These are phyloP conservation scores for Mortierella sp. DNA, from an alignment of 371 early-diverging fungal genomes.

Conservation along the genomic window DNA sequence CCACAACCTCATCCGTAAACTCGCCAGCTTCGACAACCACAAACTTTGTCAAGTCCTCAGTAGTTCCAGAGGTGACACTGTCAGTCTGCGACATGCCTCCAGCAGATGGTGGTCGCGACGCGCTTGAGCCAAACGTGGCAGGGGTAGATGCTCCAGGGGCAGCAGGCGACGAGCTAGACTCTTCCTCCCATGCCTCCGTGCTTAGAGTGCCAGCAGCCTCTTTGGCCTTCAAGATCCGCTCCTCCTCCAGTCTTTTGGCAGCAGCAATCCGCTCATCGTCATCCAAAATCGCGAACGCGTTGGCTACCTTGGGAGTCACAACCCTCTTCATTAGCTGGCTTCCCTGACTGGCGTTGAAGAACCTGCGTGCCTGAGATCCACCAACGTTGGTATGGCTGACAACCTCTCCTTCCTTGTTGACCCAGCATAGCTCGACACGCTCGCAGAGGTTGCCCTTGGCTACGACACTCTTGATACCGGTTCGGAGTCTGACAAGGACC, in stretches of 20 bases:
- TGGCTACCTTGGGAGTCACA: slow-evolving; percentile 31
- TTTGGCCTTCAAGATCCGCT: slow-evolving; percentile 45
- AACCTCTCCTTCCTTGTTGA: slow-evolving; percentile 67
- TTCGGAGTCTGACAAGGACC: slow-evolving; percentile 64
- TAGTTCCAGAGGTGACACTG: background rate
- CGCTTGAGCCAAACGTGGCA: slow-evolving; percentile 2
- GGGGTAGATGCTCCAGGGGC: background rate
- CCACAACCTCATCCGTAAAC: slow-evolving; percentile 52
- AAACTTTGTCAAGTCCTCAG: slow-evolving; percentile 47
- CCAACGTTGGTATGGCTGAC: slow-evolving; percentile 42
- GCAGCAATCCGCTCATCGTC: slow-evolving; percentile 51
- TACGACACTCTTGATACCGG: slow-evolving; percentile 56
- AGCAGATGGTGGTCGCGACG: slow-evolving; percentile 7
- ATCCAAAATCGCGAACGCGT: slow-evolving; percentile 46
- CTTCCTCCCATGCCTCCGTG: slow-evolving; percentile 50
- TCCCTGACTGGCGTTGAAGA: slow-evolving; percentile 36
- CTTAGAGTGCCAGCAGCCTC: slow-evolving; percentile 54
- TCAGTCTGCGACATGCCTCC: slow-evolving; percentile 13
- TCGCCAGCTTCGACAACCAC: slow-evolving; percentile 46
- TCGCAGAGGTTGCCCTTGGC: slow-evolving; percentile 59
- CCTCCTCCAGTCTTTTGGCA: slow-evolving; percentile 51
- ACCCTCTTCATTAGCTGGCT: slow-evolving; percentile 26
- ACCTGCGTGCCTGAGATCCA: slow-evolving; percentile 41
- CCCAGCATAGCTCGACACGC: slow-evolving; percentile 73
- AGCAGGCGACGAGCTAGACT: slow-evolving; percentile 18